Evolutionary conservation across 305 asterid genomes (phyloP).

Genomic region (Solanum hybrid): DNA sequence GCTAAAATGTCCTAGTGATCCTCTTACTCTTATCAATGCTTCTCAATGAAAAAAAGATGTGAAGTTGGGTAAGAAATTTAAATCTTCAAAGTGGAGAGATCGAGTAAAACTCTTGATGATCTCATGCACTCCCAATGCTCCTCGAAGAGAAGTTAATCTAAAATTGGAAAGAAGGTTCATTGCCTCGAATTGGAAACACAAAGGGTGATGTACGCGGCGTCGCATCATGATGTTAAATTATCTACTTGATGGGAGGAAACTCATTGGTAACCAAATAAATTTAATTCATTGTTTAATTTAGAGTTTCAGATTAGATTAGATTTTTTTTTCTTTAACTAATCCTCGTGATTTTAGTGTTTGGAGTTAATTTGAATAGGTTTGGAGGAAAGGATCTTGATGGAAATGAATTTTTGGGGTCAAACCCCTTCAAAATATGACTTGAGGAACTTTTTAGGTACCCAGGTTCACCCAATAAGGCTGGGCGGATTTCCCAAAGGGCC

Average conservation of each 20-base stretch:
- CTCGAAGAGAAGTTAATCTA: not conserved
- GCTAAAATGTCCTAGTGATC: not conserved
- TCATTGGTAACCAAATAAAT: not conserved
- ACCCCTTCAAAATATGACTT: not conserved
- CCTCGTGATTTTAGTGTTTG: not conserved
- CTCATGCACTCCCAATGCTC: not conserved
- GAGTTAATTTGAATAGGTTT: not conserved
- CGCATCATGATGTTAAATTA: not conserved
- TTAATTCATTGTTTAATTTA: too few species aligned
- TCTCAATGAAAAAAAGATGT: not conserved
- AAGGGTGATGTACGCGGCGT: not conserved
- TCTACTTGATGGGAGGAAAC: not conserved
- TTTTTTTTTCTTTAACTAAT: too few species aligned
- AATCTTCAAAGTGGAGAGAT: not conserved
- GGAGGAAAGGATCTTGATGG: not conserved
- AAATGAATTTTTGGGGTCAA: not conserved
- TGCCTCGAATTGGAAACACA: not conserved
- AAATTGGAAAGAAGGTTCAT: not conserved
- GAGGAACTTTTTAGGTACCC: not conserved
- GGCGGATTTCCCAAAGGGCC: not conserved
- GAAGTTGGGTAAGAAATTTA: not conserved
- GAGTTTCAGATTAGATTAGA: not conserved
- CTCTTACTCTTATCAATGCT: not conserved
- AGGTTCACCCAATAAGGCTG: not conserved
- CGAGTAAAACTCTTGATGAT: not conserved